phyloP scores from a whole-genome alignment of 805 yeast genomes.

The Yamadazyma scolyti region DNA sequence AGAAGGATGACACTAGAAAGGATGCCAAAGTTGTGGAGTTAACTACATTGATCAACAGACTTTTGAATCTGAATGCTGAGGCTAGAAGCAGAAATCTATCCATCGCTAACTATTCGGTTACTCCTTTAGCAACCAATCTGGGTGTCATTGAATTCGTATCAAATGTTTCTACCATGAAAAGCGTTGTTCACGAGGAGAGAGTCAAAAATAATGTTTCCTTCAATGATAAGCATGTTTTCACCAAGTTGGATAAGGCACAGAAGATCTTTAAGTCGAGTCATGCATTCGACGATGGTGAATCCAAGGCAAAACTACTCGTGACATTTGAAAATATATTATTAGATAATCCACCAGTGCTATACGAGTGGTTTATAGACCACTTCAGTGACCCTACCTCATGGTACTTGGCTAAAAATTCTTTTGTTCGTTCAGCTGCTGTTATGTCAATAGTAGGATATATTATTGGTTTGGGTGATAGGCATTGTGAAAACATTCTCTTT shows the following conservation, averaged over 20 bases:
- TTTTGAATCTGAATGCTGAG: conserved; percentile 63
- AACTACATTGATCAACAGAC: conserved; percentile 77
- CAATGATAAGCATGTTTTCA: conserved; percentile 25
- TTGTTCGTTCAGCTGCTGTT: conserved; percentile 80
- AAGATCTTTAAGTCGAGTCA: conserved; percentile 14
- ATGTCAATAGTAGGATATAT: conserved; percentile 97
- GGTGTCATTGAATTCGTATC: conserved; percentile 73
- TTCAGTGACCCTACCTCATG: conserved; percentile 88
- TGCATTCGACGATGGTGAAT: conserved; percentile 6
- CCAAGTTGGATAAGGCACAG: conserved; percentile 30
- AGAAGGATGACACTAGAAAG: conserved; percentile 89
- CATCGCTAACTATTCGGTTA: conserved; percentile 81
- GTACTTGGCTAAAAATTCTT: conserved; percentile 75
- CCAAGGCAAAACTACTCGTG: conserved; percentile 15
- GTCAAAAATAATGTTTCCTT: conserved; percentile 20
- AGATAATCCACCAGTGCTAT: conserved; percentile 64
- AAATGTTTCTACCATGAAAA: conserved; percentile 34
- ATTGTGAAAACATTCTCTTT: conserved; percentile 84
- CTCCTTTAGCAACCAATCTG: conserved; percentile 79
- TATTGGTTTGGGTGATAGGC: conserved; percentile 94
- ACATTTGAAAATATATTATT: conserved; percentile 23
- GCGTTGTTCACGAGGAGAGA: conserved; percentile 24
- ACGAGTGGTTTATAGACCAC: conserved; percentile 82
- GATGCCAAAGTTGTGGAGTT: conserved; percentile 94
- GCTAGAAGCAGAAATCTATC: conserved; percentile 68